Evolutionary conservation across 345 rosid species (phyloP), one percentile per base, ranked within the genome.

Genomic region (Jatropha curcas): DNA sequence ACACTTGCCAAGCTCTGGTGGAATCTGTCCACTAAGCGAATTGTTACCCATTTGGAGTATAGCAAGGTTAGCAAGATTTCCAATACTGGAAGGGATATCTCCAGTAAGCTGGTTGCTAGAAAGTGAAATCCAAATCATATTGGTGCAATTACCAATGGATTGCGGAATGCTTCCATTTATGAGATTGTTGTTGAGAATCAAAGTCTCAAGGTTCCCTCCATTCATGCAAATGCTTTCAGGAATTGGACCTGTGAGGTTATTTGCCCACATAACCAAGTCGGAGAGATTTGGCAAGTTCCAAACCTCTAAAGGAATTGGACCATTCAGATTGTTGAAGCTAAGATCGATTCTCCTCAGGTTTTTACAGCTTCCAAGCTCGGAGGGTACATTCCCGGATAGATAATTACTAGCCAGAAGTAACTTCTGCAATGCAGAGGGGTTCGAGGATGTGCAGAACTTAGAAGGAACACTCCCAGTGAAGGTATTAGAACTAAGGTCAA

Each of bases 201-300:
- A 74, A 22, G 92, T 86, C 84, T 90, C 94, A 63, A 94, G 79
- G 71, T 87, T 90, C 43, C 98, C 94, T 67, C 97, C 95, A 12
- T 82, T 59, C 16, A 67, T 73, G 72, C 98, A 94, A 73, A 94
- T 87, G 60, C 80, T 87, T 67, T 89, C 84, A 0, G 98, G 97
- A 74, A 94, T 94, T 48, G 72, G 82, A 12, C 97, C 98, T 2
- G 92, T 86, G 73, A 94, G 90, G 79, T 90, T 92, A 79, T 94
- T 94, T 27, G 98, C 97, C 98, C 98, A 94, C 86, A 94, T 91
- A 60, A 90, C 91, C 82, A 94, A 72, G 65, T 94, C 93, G 2
- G 86, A 74, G 33, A 94, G 87, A 74, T 84, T 80, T 16, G 96
- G 97, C 67, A 94, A 81, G 33, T 65, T 76, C 97, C 98, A 94